phyloP scores from a whole-genome alignment of 441 rosid genomes.

The Populus trichocarpa region DNA sequence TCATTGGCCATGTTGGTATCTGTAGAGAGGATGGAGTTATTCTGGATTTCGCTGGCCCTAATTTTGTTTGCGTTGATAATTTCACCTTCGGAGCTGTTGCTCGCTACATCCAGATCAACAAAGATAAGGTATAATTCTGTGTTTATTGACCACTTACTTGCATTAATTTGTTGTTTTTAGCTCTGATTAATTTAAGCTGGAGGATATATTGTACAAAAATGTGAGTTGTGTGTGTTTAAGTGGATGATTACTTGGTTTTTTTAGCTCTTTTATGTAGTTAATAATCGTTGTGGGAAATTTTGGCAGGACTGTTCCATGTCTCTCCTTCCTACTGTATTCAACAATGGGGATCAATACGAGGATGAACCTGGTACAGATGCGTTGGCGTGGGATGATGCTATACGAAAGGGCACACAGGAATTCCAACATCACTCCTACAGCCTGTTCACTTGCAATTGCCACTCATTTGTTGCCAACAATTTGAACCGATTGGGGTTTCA shows the following conservation, averaged over 20 bases:
- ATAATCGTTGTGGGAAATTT: conserved; percentile 6
- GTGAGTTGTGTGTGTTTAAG: too few relatives aligned
- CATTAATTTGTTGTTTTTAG: neutral
- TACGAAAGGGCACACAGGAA: conserved; percentile 40
- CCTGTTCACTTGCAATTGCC: conserved; percentile 89
- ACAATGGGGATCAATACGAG: conserved; percentile 40
- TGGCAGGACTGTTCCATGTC: conserved; percentile 42
- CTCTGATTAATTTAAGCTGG: neutral
- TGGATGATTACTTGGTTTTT: neutral
- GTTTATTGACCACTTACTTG: neutral
- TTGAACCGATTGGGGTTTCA: conserved; percentile 67
- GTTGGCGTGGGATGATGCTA: conserved; percentile 69
- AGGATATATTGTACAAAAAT: neutral
- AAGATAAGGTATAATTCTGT: conserved; percentile 47
- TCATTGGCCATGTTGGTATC: conserved; percentile 88
- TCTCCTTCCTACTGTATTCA: conserved; percentile 27
- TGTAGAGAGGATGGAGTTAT: conserved; percentile 83
- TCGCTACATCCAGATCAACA: conserved; percentile 70
- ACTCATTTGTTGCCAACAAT: conserved; percentile 71
- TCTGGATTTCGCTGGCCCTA: conserved; percentile 71
- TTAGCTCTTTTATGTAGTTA: conserved; percentile 2
- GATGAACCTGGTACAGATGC: conserved; percentile 48
- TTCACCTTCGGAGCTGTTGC: conserved; percentile 77
- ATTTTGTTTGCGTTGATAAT: conserved; percentile 63
- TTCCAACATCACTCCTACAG: conserved; percentile 75